A percentile compares a stretch with the other conserved stretches of the same genome.
These are phyloP conservation scores for Monosporascus sp. DNA, from an alignment of 2,329 filamentous ascomycete genomes.

Conservation along the genomic window DNA sequence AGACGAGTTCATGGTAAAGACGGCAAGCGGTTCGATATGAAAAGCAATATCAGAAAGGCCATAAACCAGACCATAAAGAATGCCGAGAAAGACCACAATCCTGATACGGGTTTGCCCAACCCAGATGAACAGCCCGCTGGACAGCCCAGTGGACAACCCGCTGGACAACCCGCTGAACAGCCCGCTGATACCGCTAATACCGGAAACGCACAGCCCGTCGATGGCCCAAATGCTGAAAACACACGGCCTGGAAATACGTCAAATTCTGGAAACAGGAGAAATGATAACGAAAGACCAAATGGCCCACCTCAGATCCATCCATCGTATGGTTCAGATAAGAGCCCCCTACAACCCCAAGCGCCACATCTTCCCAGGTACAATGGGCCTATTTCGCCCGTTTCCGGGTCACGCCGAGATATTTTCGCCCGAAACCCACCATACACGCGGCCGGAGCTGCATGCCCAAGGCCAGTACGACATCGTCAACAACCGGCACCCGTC, in stretches of 20 bases:
- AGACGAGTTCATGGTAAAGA: slow-evolving; percentile 3
- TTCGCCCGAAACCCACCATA: slow-evolving; percentile 7
- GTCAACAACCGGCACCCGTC: slow-evolving; percentile 12
- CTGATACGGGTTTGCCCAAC: too few relatives aligned
- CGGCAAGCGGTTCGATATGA: slow-evolving; percentile 12
- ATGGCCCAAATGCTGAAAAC: background rate
- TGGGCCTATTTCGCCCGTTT: background rate
- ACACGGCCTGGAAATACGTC: too few relatives aligned
- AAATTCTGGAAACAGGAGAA: background rate
- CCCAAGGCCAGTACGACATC: slow-evolving; percentile 7
- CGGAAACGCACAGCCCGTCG: background rate
- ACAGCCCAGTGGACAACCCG: too few relatives aligned
- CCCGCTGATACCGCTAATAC: background rate
- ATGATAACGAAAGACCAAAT: background rate
- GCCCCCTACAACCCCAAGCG: background rate
- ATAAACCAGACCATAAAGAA: slow-evolving; percentile 8
- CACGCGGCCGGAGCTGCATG: slow-evolving; percentile 6
- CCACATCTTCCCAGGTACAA: slow-evolving; percentile 11
- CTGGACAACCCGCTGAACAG: too few relatives aligned
- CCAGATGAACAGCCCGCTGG: too few relatives aligned
- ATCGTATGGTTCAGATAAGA: background rate
- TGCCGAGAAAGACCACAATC: slow-evolving; percentile 8
- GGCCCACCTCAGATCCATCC: background rate
- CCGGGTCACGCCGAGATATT: background rate
- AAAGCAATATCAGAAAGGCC: slow-evolving; percentile 12